Evolutionary conservation across 2,329 filamentous ascomycete genomes (phyloP).

Genomic region (Colletotrichum agaves): DNA sequence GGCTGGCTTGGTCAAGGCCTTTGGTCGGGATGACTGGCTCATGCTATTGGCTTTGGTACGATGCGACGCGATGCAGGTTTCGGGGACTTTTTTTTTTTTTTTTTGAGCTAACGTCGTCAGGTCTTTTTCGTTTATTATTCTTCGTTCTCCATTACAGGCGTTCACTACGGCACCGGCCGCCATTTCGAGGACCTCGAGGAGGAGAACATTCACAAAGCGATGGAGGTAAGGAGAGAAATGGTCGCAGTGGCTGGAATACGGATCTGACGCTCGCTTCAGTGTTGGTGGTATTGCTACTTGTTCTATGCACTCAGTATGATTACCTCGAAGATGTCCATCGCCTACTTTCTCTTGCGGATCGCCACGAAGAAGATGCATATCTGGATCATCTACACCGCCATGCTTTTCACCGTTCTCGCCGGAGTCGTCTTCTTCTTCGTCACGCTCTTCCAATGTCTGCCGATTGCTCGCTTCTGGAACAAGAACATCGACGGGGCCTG

Average conservation of each 20-base stretch:
- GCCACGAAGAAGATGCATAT: conserved; percentile 47
- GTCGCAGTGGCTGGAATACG: conserved; percentile 35
- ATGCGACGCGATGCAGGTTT: neutral
- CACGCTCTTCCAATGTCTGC: conserved; percentile 53
- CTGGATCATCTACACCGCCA: conserved; percentile 50
- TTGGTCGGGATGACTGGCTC: conserved; percentile 53
- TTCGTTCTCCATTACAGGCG: conserved; percentile 47
- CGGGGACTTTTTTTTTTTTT: too few species aligned
- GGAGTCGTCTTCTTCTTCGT: conserved; percentile 54
- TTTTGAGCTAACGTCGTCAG: conserved; percentile 36
- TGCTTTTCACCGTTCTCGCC: conserved; percentile 49
- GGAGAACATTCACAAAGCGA: conserved; percentile 44
- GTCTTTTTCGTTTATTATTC: conserved; percentile 50
- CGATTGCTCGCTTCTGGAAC: conserved; percentile 55
- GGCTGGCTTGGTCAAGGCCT: conserved; percentile 48
- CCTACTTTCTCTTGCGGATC: conserved; percentile 55
- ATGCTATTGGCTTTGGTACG: conserved; percentile 50
- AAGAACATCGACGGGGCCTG: conserved; percentile 48
- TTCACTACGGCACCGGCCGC: conserved; percentile 54
- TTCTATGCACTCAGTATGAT: conserved; percentile 51
- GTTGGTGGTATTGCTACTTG: conserved; percentile 53
- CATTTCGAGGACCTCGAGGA: conserved; percentile 47
- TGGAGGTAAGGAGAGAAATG: conserved; percentile 45
- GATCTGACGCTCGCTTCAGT: conserved; percentile 40
- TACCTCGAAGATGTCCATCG: conserved; percentile 54